phyloP scores from a whole-genome alignment of 148 eudicot species.

The Tetragonia tetragonoides region DNA sequence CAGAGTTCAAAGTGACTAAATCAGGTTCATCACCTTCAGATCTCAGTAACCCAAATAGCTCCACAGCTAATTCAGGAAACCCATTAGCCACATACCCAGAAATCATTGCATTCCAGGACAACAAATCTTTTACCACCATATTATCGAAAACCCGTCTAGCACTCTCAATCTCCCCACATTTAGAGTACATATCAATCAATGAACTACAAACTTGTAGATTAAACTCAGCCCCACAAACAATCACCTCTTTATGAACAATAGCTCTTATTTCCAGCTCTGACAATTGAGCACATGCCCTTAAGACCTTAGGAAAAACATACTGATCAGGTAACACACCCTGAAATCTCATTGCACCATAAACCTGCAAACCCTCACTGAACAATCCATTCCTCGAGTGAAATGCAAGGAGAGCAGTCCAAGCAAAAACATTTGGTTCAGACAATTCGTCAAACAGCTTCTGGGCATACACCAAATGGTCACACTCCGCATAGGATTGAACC shows the following conservation, averaged over 20 bases:
- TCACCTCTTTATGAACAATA: conserved; percentile 48
- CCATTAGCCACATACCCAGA: conserved; percentile 45
- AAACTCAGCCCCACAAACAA: conserved; percentile 37
- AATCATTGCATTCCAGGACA: conserved; percentile 54
- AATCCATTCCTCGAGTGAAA: conserved; percentile 36
- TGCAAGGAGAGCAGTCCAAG: conserved; percentile 50
- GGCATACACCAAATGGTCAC: conserved; percentile 33
- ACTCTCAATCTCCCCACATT: conserved; percentile 33
- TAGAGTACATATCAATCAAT: conserved; percentile 58
- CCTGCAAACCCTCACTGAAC: conserved; percentile 24
- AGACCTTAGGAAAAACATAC: conserved; percentile 49
- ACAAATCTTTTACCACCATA: conserved; percentile 38
- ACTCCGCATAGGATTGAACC: conserved; percentile 40
- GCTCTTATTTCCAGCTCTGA: conserved; percentile 21
- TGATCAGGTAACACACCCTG: conserved; percentile 38
- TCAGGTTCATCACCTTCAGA: conserved; percentile 41
- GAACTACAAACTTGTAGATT: conserved; percentile 40
- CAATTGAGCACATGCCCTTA: conserved; percentile 40
- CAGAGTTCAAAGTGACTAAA: conserved; percentile 44
- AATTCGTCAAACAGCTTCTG: conserved; percentile 44
- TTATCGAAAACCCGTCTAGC: conserved; percentile 38
- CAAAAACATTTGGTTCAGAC: conserved; percentile 44
- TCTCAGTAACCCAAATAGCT: conserved; percentile 35
- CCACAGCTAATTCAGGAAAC: conserved; percentile 31
- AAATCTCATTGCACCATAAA: conserved; percentile 37